These are phyloP conservation scores for Stagonosporopsis vannaccii DNA, from an alignment of 2,329 filamentous ascomycete genomes.

Conservation along the genomic window DNA sequence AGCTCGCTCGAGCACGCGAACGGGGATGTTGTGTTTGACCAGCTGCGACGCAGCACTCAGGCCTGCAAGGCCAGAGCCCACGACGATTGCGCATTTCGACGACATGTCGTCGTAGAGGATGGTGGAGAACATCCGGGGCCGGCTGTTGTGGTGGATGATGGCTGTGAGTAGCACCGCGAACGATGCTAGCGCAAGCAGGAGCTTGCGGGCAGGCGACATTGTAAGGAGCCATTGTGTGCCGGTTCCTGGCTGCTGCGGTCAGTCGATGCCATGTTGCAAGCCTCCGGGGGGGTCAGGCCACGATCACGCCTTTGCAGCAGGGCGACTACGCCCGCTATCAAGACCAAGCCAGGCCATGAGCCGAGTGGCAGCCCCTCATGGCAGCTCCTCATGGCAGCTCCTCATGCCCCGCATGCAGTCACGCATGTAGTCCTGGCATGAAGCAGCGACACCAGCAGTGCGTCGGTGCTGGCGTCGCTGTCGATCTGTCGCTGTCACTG, in stretches of 20 bases:
- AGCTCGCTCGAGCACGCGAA: slow-evolving; percentile 66
- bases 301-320: slow-evolving; percentile 20
- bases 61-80: slow-evolving; percentile 71
- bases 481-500: no score
- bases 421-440: no score
- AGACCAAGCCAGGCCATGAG: no score
- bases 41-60: slow-evolving; percentile 66
- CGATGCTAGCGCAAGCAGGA: background rate
- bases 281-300: slow-evolving; percentile 18
- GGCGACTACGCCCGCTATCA: no score
- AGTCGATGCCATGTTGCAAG: slow-evolving; percentile 11
- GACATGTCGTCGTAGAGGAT: slow-evolving; percentile 18
- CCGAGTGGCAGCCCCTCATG: no score
- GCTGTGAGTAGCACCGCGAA: background rate
- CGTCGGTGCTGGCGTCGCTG: no score
- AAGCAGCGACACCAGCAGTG: no score
- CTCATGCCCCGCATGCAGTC: no score
- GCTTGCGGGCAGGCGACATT: background rate
- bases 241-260: background rate
- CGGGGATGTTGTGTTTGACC: slow-evolving; percentile 59
- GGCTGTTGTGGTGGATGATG: background rate
- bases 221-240: background rate
- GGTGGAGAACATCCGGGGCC: slow-evolving; percentile 4
- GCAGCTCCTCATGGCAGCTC: no score
- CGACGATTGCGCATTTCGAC: slow-evolving; percentile 59